These are phyloP conservation scores for Gossypium australe DNA, from an alignment of 345 rosid genomes.

Conservation along the genomic window DNA sequence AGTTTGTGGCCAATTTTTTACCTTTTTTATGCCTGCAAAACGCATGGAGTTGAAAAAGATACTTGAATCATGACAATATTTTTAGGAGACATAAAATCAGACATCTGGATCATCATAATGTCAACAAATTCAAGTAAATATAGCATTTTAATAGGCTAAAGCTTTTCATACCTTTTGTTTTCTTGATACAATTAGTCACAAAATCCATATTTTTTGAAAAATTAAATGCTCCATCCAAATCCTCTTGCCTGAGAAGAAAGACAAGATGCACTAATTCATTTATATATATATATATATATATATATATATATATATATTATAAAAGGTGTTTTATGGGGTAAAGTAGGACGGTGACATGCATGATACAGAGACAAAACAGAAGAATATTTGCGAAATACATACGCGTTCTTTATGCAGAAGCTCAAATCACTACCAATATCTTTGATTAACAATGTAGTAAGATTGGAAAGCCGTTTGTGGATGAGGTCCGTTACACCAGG, in stretches of 20 bases:
- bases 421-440: constrained; percentile 39
- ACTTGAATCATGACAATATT: background rate
- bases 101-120: background rate
- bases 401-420: constrained; percentile 74
- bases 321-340: background rate
- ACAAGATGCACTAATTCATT: background rate
- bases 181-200: constrained; percentile 59
- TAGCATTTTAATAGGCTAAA: background rate
- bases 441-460: constrained; percentile 33
- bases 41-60: background rate
- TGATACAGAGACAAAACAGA: background rate
- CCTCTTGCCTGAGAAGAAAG: constrained; percentile 44
- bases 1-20: background rate
- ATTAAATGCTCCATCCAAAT: constrained; percentile 76
- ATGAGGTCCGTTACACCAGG: constrained; percentile 44
- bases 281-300: too few relatives aligned
- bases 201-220: constrained; percentile 50
- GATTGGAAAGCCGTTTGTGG: constrained; percentile 49
- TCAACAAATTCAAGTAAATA: background rate
- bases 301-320: too few relatives aligned
- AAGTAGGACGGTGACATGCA: background rate
- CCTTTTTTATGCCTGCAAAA: background rate
- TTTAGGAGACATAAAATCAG: background rate
- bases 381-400: constrained; percentile 24
- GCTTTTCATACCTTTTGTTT: constrained; percentile 45